Percentiles rank a stretch among this genome's conserved stretches.
phyloP scores from a whole-genome alignment of 2,329 filamentous ascomycete genomes.

The Sarocladium brachiariae region DNA sequence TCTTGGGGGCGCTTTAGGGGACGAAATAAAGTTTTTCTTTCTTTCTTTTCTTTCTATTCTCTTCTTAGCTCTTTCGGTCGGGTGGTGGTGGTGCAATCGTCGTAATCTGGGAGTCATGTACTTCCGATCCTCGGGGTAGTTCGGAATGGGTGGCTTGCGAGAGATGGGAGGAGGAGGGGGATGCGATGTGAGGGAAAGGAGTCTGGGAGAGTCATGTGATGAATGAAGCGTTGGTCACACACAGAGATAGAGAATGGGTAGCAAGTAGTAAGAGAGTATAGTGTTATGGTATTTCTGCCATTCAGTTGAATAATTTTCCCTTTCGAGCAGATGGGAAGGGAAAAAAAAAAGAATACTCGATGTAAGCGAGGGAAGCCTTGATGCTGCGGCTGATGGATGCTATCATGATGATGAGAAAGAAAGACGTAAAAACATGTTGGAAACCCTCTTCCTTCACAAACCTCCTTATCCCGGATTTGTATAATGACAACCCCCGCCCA shows the following conservation, averaged over 20 bases:
- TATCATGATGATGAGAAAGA: too few relatives aligned
- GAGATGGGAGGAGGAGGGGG: not conserved
- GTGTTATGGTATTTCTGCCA: conserved; percentile 31
- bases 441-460: too few relatives aligned
- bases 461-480: too few relatives aligned
- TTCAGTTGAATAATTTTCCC: conserved; percentile 20
- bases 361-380: not conserved
- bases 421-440: too few relatives aligned
- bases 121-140: too few relatives aligned
- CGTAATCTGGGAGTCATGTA: not conserved
- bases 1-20: too few relatives aligned
- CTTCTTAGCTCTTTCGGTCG: too few relatives aligned
- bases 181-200: too few relatives aligned
- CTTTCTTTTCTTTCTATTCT: not conserved
- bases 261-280: not conserved
- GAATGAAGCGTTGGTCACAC: not conserved
- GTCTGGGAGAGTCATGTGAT: not conserved
- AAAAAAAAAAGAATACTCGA: not conserved
- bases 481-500: too few relatives aligned
- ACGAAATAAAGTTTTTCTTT: not conserved
- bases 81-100: too few relatives aligned
- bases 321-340: not conserved
- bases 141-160: too few relatives aligned
- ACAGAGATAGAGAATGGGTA: not conserved
- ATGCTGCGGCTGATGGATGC: too few relatives aligned